Conservation (phyloP, 2,329 filamentous ascomycete species). For the Xylaria sp. region DNA sequence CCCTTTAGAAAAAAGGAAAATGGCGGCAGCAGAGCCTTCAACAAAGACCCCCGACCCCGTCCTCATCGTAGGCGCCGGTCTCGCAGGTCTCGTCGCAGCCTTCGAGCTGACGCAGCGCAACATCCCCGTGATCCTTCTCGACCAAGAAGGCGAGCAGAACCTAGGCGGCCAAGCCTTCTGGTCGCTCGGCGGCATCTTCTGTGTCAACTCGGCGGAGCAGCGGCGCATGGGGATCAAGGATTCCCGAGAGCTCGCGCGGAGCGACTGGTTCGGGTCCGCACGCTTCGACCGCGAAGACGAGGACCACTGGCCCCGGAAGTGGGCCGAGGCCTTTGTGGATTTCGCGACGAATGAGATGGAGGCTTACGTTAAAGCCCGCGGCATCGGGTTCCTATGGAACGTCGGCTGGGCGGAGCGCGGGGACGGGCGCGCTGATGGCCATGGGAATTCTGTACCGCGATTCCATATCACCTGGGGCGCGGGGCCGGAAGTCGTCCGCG, state of each 20-base stretch:
- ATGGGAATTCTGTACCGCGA: slow-evolving; percentile 67
- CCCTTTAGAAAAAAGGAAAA: slow-evolving; percentile 1
- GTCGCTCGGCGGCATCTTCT: slow-evolving; percentile 67
- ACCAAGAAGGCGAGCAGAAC: slow-evolving; percentile 63
- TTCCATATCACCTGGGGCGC: slow-evolving; percentile 68
- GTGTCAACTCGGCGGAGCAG: slow-evolving; percentile 63
- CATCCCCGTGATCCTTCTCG: slow-evolving; percentile 58
- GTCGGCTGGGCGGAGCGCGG: slow-evolving; percentile 69
- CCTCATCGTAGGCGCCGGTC: slow-evolving; percentile 62
- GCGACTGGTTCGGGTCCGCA: slow-evolving; percentile 64
- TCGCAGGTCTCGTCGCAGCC: slow-evolving; percentile 65
- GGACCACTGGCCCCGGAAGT: slow-evolving; percentile 63
- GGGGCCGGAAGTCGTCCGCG: slow-evolving; percentile 63
- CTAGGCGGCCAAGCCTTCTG: slow-evolving; percentile 69
- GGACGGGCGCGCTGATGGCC: slow-evolving; percentile 59
- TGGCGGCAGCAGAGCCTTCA: slow-evolving; percentile 1
- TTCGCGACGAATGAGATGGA: slow-evolving; percentile 66
- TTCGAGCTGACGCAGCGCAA: slow-evolving; percentile 59
- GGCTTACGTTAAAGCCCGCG: slow-evolving; percentile 58
- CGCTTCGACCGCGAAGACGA: slow-evolving; percentile 62
- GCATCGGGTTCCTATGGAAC: slow-evolving; percentile 58
- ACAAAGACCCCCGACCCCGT: slow-evolving; percentile 45
- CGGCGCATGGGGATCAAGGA: slow-evolving; percentile 64
- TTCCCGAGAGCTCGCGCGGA: slow-evolving; percentile 60
- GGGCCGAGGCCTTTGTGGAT: slow-evolving; percentile 69